These are phyloP conservation scores for Gyromitra esculenta DNA, from an alignment of 2,329 filamentous ascomycete species.

Conservation along the genomic window DNA sequence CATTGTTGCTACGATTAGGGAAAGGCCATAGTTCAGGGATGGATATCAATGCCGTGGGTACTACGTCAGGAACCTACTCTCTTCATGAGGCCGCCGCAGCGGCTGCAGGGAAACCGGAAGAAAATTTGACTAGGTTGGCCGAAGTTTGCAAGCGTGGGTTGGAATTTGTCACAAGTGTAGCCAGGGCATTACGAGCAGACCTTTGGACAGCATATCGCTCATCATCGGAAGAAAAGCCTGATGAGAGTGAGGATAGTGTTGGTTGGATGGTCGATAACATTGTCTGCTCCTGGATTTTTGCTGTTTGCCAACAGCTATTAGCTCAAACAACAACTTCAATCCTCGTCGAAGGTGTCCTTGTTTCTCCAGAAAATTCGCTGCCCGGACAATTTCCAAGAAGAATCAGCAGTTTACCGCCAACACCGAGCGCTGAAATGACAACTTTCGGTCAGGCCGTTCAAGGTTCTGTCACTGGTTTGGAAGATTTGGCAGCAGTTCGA, in stretches of 20 bases:
- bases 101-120: conserved; percentile 65
- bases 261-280: conserved; percentile 74
- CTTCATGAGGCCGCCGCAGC: conserved; percentile 59
- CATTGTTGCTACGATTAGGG: conserved; percentile 82
- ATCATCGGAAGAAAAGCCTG: conserved; percentile 58
- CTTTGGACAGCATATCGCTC: conserved; percentile 68
- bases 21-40: conserved; percentile 66
- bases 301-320: conserved; percentile 78
- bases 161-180: conserved; percentile 83
- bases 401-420: conserved; percentile 52
- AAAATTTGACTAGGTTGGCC: conserved; percentile 81
- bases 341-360: conserved; percentile 64
- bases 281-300: conserved; percentile 80
- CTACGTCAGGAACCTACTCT: conserved; percentile 59
- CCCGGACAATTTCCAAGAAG: conserved; percentile 50
- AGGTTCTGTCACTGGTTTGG: conserved; percentile 67
- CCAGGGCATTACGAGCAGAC: conserved; percentile 81
- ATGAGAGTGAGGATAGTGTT: conserved; percentile 58
- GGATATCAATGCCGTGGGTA: conserved; percentile 53
- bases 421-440: conserved; percentile 41
- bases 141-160: conserved; percentile 85
- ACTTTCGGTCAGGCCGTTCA: conserved; percentile 47
- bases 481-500: conserved; percentile 82
- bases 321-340: conserved; percentile 77
- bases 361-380: conserved; percentile 24